Conservation (phyloP, 2,329 filamentous ascomycete genomes). For the Trichoderma semiorbis region DNA sequence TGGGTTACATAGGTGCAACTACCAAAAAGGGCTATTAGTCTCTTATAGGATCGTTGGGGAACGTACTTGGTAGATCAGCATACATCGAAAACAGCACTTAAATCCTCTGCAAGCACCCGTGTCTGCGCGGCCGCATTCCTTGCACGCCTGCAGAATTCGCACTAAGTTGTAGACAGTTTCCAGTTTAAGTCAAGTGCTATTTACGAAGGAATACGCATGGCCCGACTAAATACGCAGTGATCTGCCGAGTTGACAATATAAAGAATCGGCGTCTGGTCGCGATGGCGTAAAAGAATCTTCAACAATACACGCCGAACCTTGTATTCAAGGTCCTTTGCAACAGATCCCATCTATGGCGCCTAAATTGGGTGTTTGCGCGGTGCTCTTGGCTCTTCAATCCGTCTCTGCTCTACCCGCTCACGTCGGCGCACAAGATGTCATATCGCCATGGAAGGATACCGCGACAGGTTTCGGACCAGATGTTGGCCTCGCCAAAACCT, state of each 20-base stretch:
- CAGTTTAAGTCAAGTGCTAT: neutral
- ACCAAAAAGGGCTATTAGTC: too few relatives aligned
- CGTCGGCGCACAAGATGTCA: neutral
- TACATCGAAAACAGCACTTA: too few relatives aligned
- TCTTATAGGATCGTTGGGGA: too few relatives aligned
- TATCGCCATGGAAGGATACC: neutral
- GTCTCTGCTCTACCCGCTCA: neutral
- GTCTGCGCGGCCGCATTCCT: too few relatives aligned
- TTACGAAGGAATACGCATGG: neutral
- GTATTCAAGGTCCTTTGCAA: neutral
- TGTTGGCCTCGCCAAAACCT: neutral
- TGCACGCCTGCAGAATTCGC: too few relatives aligned
- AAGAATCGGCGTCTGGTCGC: neutral
- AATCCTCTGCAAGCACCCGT: too few relatives aligned
- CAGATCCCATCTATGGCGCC: neutral
- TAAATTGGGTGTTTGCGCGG: neutral
- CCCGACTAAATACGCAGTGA: neutral
- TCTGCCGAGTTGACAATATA: neutral
- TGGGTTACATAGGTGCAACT: too few relatives aligned
- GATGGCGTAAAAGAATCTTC: neutral
- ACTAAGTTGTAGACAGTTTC: neutral
- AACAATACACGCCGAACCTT: neutral
- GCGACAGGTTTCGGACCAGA: neutral
- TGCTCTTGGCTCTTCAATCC: neutral
- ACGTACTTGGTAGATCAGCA: too few relatives aligned